Evolutionary conservation across 2,329 filamentous ascomycete genomes (phyloP).

Genomic region (Diplodia sapinea): DNA sequence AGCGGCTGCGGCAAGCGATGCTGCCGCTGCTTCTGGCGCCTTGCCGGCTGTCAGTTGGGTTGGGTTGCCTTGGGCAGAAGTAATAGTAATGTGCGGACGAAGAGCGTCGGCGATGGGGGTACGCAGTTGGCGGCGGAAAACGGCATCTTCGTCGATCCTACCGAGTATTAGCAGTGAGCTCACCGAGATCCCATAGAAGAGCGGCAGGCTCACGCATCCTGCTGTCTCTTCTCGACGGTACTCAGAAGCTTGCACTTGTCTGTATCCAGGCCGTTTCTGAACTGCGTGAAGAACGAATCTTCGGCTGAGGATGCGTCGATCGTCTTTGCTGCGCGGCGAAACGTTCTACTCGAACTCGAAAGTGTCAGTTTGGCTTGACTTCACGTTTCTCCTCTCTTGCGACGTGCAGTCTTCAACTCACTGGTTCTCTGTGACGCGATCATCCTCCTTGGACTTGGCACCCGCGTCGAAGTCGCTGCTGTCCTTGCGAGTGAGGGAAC

Average conservation of each 20-base stretch:
- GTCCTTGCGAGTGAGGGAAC: not conserved
- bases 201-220: slow-evolving; percentile 10
- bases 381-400: not conserved
- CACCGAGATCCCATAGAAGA: not conserved
- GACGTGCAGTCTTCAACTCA: slow-evolving; percentile 19
- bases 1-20: not conserved
- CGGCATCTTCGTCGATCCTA: slow-evolving; percentile 6
- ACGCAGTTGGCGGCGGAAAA: slow-evolving; percentile 3
- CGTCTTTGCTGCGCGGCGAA: slow-evolving; percentile 33
- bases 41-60: not conserved
- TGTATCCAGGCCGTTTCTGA: not conserved
- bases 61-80: not conserved
- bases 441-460: slow-evolving; percentile 28
- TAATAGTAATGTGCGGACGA: not conserved
- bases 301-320: not conserved
- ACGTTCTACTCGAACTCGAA: slow-evolving; percentile 34
- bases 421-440: slow-evolving; percentile 39
- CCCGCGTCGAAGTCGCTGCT: slow-evolving; percentile 25
- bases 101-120: slow-evolving; percentile 8
- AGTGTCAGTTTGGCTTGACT: not conserved
- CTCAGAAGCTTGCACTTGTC: slow-evolving; percentile 8
- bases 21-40: not conserved
- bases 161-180: not conserved
- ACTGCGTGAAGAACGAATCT: slow-evolving; percentile 9
- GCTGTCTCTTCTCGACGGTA: slow-evolving; percentile 5